A percentile compares a stretch with the other conserved stretches of the same genome.
phyloP scores from a whole-genome alignment of 208 protist species.

The Acanthamoeba castellanii region DNA sequence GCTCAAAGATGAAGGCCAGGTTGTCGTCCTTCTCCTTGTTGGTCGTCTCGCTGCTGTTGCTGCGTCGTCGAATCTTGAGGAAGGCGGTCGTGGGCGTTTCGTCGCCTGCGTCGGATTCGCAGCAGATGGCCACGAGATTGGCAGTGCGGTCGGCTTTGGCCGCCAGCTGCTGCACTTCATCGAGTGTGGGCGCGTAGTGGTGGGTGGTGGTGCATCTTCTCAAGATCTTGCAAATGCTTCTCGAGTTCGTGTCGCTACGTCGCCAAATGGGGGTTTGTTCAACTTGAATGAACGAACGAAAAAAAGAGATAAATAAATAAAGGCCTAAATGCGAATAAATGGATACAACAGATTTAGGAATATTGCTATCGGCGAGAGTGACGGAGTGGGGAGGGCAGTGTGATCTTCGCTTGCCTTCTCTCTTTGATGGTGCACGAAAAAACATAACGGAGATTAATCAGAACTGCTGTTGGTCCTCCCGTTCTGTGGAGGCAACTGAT shows the following conservation, averaged over 20 bases:
- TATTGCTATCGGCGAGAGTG: no score
- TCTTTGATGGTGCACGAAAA: not conserved
- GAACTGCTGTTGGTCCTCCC: not conserved
- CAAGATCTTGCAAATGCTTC: not conserved
- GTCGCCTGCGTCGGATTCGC: not conserved
- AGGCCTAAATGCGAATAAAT: not conserved
- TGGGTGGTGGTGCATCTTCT: not conserved
- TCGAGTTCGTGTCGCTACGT: not conserved
- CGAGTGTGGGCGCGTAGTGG: conserved; percentile 2
- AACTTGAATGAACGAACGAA: not conserved
- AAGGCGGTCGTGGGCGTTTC: conserved; percentile 60
- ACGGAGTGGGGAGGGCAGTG: no score
- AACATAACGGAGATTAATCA: not conserved
- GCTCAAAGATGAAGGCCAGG: conserved; percentile 58
- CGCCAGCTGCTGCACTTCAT: not conserved
- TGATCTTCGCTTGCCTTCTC: not conserved
- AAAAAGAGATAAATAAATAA: not conserved
- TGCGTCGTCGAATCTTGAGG: conserved; percentile 16
- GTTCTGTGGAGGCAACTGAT: no score
- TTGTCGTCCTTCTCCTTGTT: not conserved
- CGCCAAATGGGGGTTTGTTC: no score
- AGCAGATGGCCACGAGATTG: conserved; percentile 2
- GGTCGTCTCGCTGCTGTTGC: not conserved
- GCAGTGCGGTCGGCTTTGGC: not conserved
- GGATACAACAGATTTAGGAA: no score